Conservation (phyloP, 495 filamentous ascomycete genomes). For the Podospora appendiculata region DNA sequence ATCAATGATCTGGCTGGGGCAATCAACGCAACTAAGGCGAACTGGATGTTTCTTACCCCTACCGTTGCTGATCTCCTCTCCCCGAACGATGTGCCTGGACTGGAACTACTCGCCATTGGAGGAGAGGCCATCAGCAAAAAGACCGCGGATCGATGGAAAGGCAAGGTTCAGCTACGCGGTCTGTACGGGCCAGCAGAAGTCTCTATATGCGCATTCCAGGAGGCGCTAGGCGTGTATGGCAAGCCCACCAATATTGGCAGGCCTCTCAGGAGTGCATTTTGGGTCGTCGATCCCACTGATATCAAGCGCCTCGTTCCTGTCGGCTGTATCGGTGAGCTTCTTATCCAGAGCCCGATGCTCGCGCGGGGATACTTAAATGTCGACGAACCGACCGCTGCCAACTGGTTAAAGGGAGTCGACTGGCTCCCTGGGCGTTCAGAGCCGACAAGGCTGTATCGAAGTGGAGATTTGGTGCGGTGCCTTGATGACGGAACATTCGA, state of each 20-base stretch:
- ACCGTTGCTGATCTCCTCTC: neutral
- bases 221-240: neutral
- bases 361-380: neutral
- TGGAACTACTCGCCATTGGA: neutral
- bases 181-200: neutral
- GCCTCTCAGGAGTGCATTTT: neutral
- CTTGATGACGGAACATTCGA: neutral
- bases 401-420: no score
- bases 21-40: neutral
- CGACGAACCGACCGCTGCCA: neutral
- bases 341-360: neutral
- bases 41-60: neutral
- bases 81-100: neutral
- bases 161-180: neutral
- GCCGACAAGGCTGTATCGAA: neutral
- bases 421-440: neutral
- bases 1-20: neutral
- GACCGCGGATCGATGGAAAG: neutral
- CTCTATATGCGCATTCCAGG: neutral
- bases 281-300: neutral
- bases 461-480: neutral
- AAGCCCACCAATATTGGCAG: neutral
- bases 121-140: neutral
- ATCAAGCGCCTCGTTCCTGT: neutral
- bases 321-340: neutral